phyloP scores from a whole-genome alignment of 1,284 basidiomycete species.

The Ceratobasidium sp. region DNA sequence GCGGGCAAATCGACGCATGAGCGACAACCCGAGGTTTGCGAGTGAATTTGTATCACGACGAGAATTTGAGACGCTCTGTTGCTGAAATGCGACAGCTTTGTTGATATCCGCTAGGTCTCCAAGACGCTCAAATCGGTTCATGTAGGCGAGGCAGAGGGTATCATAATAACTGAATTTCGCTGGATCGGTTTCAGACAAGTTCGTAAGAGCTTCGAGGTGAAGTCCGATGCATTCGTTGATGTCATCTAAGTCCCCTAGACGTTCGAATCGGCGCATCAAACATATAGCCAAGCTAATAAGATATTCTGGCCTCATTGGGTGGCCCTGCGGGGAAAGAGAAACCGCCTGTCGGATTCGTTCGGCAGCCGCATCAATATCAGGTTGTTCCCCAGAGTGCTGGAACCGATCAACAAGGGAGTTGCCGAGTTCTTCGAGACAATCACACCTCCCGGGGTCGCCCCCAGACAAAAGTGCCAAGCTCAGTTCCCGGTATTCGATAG shows the following conservation, averaged over 20 bases:
- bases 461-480: not conserved
- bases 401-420: not conserved
- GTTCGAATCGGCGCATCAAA: not conserved
- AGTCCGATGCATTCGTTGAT: conserved; percentile 1
- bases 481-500: not conserved
- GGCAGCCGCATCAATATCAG: conserved; percentile 5
- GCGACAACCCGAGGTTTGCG: not conserved
- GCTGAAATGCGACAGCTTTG: not conserved
- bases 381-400: not conserved
- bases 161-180: too few relatives aligned
- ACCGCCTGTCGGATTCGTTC: not conserved
- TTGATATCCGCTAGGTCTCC: not conserved
- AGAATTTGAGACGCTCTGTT: too few relatives aligned
- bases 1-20: not conserved
- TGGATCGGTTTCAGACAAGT: too few relatives aligned
- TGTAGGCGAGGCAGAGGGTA: not conserved
- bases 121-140: not conserved
- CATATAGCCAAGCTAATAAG: too few relatives aligned
- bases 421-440: not conserved
- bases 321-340: not conserved
- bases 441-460: not conserved
- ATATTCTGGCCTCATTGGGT: too few relatives aligned
- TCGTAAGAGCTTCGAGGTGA: not conserved
- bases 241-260: not conserved
- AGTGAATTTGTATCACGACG: not conserved